Evolutionary conservation across 108 stramenopile species (phyloP), one percentile per base, ranked within the genome.

Genomic region (Nannochloropsis gaditana): DNA sequence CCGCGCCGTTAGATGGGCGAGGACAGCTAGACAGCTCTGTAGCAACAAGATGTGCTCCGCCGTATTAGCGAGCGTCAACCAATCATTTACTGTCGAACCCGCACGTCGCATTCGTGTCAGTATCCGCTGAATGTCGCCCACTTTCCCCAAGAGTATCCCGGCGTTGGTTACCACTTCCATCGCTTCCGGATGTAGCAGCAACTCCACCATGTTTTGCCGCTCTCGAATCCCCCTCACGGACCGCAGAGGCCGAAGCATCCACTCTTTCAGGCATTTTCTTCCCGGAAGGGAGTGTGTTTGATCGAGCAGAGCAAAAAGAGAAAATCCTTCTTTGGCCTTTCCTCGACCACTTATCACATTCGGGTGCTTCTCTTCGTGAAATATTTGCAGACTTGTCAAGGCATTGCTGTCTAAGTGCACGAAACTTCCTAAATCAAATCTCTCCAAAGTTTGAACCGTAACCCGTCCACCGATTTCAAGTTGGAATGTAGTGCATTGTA

Each of bases 261-360:
- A 95, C 80, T 96, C 93, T n/a, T 93, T 87, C 41, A 98, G 86
- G 19, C 93, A 87, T 84, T 93, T 91, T 43, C 92, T 92, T 0
- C 97, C 97, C 1, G 93, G 90, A 81, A 94, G 93, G 85, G 93
- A 91, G 47, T 88, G 92, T 41, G 95, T 95, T 43, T 95, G 88
- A 85, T 98, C 95, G 79, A 98, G 86, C 44, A 98, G 87, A 5
- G 94, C 93, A 86, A 93, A 97, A 45, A 98, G 85, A 79, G 94
- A 95, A 81, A 94, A 97, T 0, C 97, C 96, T 90, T 98, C 96
- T 84, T 98, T 98, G 79, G 93, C 87, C 42, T 91, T 92, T 17
- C 90, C 90, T 79, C 82, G 82, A 2, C 89, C 87, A 42, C 79
- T 43, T 11, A 83, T 21, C 81, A 44, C 43, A 44, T 83, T 89